Percentiles rank a stretch among this genome's conserved stretches.
phyloP scores from a whole-genome alignment of 2,329 filamentous ascomycete species.

The Neonectria neomacrospora region DNA sequence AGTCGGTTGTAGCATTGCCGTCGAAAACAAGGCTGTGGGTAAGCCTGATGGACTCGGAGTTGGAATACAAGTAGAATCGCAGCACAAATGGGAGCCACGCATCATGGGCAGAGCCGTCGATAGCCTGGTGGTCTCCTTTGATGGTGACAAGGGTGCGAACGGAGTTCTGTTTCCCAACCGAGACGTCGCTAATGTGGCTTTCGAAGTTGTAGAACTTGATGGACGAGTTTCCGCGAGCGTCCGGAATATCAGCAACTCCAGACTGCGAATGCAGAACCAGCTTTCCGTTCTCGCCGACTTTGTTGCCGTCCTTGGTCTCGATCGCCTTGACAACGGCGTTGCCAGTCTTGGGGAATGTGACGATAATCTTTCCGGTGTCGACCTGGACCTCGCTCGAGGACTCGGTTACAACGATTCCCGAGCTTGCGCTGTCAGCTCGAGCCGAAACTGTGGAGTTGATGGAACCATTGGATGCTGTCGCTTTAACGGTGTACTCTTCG shows the following conservation, averaged over 20 bases:
- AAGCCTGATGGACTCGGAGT: slow-evolving; percentile 64
- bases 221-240: slow-evolving; percentile 37
- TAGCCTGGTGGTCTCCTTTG: slow-evolving; percentile 51
- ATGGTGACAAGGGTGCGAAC: slow-evolving; percentile 58
- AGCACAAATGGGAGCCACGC: slow-evolving; percentile 63
- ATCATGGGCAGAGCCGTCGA: slow-evolving; percentile 45
- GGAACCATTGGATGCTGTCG: slow-evolving; percentile 16
- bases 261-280: slow-evolving; percentile 65
- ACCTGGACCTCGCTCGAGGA: slow-evolving; percentile 49
- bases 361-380: slow-evolving; percentile 57
- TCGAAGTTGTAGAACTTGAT: slow-evolving; percentile 59
- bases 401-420: slow-evolving; percentile 31
- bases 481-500: slow-evolving; percentile 54
- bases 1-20: slow-evolving; percentile 59
- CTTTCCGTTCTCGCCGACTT: slow-evolving; percentile 58
- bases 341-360: slow-evolving; percentile 57
- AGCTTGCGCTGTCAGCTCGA: slow-evolving; percentile 6
- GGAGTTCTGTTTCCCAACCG: slow-evolving; percentile 55
- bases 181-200: slow-evolving; percentile 62
- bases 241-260: slow-evolving; percentile 51
- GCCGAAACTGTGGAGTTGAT: slow-evolving; percentile 28
- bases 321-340: slow-evolving; percentile 53
- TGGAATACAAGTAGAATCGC: slow-evolving; percentile 68
- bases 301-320: slow-evolving; percentile 53
- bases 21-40: slow-evolving; percentile 69